Evolutionary conservation across 805 yeast species (phyloP).

Genomic region (Lachancea thermotolerans): DNA sequence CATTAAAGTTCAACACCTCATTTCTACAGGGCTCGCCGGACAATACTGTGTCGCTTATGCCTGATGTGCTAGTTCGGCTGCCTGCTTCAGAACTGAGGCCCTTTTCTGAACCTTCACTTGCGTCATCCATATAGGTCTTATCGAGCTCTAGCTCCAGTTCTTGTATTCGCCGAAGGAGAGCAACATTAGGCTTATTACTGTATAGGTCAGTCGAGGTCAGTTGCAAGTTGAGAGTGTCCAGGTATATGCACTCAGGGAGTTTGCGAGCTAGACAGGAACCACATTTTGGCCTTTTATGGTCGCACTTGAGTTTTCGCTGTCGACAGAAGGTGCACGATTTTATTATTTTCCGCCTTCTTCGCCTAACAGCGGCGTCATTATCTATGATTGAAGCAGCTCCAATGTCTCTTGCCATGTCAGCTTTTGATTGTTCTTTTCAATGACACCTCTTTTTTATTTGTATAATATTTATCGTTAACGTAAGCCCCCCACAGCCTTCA

Average conservation of each 20-base stretch:
- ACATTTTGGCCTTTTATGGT: constrained; percentile 39
- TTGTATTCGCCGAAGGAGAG: constrained; percentile 16
- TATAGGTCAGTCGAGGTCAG: constrained; percentile 19
- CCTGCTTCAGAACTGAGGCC: not conserved
- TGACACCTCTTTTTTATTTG: too few relatives aligned
- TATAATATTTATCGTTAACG: too few relatives aligned
- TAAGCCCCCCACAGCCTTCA: too few relatives aligned
- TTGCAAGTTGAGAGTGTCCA: constrained; percentile 17
- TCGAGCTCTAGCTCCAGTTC: constrained; percentile 8
- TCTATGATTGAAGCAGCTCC: constrained; percentile 4
- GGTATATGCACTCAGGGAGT: constrained; percentile 24
- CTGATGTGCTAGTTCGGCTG: not conserved
- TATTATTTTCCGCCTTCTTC: constrained; percentile 19
- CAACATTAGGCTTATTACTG: constrained; percentile 18
- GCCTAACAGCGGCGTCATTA: not conserved
- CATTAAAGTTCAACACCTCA: not conserved
- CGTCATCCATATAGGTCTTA: not conserved
- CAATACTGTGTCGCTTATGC: not conserved
- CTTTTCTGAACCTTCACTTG: not conserved
- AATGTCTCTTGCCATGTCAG: too few relatives aligned
- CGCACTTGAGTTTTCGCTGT: constrained; percentile 59
- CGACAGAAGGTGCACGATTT: constrained; percentile 51
- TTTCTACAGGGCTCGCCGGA: not conserved
- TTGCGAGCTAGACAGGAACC: constrained; percentile 35
- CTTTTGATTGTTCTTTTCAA: too few relatives aligned